These are phyloP conservation scores for Begonia fuchsioides DNA, from an alignment of 306 rosid species.

Conservation along the genomic window DNA sequence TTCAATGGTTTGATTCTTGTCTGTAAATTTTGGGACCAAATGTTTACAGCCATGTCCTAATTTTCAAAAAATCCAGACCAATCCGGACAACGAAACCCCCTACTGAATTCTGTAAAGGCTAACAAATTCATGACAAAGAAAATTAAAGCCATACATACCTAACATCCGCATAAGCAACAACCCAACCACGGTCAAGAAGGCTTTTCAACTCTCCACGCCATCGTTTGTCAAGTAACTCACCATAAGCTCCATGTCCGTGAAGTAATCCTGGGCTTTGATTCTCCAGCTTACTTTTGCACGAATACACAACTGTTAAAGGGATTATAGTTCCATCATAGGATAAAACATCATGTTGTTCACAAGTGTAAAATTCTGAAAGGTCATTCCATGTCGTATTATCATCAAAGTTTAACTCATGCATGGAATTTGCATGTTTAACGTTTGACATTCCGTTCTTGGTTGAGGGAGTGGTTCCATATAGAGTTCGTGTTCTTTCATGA, in stretches of 20 bases:
- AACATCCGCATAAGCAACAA: constrained; percentile 82
- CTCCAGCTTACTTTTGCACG: constrained; percentile 36
- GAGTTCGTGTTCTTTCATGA: constrained; percentile 62
- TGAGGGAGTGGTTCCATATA: constrained; percentile 55
- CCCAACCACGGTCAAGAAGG: constrained; percentile 94
- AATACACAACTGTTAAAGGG: constrained; percentile 70
- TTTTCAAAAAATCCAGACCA: too few relatives aligned
- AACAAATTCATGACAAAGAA: neutral
- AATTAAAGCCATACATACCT: constrained; percentile 39
- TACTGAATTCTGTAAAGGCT: too few relatives aligned
- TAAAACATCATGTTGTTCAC: constrained; percentile 53
- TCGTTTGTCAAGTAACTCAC: constrained; percentile 80
- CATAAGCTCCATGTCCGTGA: constrained; percentile 84
- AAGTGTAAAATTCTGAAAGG: constrained; percentile 75
- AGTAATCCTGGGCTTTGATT: constrained; percentile 66
- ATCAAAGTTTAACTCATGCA: constrained; percentile 23
- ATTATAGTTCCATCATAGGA: constrained; percentile 56
- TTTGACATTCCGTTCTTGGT: constrained; percentile 22
- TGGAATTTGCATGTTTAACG: constrained; percentile 18
- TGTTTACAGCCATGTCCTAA: too few relatives aligned
- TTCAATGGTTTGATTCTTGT: too few relatives aligned
- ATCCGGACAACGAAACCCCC: too few relatives aligned
- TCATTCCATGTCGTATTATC: constrained; percentile 65
- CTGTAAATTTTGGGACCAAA: too few relatives aligned
- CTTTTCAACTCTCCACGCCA: constrained; percentile 84